Base-by-base conservation (phyloP, 495 filamentous ascomycete genomes). In the Neurospora intermedia region DNA sequence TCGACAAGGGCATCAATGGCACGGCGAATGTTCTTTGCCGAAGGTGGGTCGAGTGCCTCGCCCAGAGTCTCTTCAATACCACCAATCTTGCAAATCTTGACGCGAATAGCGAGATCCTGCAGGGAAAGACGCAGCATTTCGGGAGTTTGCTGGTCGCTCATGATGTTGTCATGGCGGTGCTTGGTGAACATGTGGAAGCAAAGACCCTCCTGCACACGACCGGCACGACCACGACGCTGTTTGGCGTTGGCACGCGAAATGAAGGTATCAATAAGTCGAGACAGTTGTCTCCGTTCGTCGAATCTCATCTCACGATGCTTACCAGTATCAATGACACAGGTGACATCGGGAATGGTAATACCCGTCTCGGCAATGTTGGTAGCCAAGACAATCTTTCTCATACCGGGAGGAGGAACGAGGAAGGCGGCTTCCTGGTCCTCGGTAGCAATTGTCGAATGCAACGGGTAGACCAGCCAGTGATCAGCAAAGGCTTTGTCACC, bases 321-420 rank as follows among this genome's bases (percentile, higher is more conserved):
- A 70, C 95, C 94, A 15, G 93, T 91, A 81, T 98, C 95, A 73
- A 98, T 91, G 38, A 98, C 95, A 76, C 94, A 96, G 6, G 95
- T 98, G 43, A 98, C 90, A 80, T 98, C 95, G 2, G 95, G 95
- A 76, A 98, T 98, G 0, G 95, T 98, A 77, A 98, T 97, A 82
- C 94, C 94, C 1, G 95, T 98, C 78, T 98, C 95, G 31, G 95
- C 95, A 77, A 98, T 98, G 78, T 98, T 98, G 10, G 95, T 99
- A 6, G 95, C 93, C 66, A 97, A 87, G 5, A 98, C 94, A 73
- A 98, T 96, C 83, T 98, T 98, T 72, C 94, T 86, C 48, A 88
- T 85, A 8, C 93, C 95, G 18, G 86, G 85, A 1, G 93, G 94
- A 10, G 96, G 95, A 4, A 97, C 83, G 2, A 91, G 83, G 78